Evolutionary conservation across 139 green algal species (phyloP), one percentile per base, ranked within the genome.

Genomic region (Chlorella ohadii): DNA sequence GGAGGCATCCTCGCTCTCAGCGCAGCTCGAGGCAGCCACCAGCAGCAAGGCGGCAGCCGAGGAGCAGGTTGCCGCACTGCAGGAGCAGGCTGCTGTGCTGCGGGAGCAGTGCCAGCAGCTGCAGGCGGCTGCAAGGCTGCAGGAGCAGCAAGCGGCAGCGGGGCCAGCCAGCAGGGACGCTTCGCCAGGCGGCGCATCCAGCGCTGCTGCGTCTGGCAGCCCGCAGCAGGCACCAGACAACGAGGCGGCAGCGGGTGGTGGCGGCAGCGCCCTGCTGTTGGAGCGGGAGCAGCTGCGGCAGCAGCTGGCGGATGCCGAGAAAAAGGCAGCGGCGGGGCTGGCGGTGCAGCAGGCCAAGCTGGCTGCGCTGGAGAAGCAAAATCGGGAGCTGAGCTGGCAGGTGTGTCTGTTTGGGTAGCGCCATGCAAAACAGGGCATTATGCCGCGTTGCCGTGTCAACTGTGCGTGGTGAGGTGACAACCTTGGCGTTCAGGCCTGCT

Each of bases 321-420:
- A 85, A 70, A 70, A 77, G 80, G n/a, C 72, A 51, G 68, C 80
- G 13, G 80, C 80, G 3, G 70, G 39, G n/a, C n/a, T 73, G 55
- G 79, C 78, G 11, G 44, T 85, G 51, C 77, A 85, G 72, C 66
- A 84, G 7, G 86, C 86, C n/a, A 73, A 70, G 47, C 72, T 88
- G 81, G 77, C 71, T 0, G 71, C 86, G 2, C 82, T 88, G 71
- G 83, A 90, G 67, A 90, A 90, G 76, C 84, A 89, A 56, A 90
- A 90, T 68, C 75, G 76, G 25, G 86, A 90, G 74, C 83, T 90
- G 39, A 79, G 79, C 85, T 88, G 85, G 85, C 85, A 88, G 79
- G 85, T 88, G 15, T 9, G 51, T 22, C 7, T n/a, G n/a, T n/a
- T n/a, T n/a, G n/a, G n/a, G n/a, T n/a, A n/a, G n/a, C n/a, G n/a